Conservation (phyloP, 2,329 filamentous ascomycete species). For the Tolypocladium amazonense region DNA sequence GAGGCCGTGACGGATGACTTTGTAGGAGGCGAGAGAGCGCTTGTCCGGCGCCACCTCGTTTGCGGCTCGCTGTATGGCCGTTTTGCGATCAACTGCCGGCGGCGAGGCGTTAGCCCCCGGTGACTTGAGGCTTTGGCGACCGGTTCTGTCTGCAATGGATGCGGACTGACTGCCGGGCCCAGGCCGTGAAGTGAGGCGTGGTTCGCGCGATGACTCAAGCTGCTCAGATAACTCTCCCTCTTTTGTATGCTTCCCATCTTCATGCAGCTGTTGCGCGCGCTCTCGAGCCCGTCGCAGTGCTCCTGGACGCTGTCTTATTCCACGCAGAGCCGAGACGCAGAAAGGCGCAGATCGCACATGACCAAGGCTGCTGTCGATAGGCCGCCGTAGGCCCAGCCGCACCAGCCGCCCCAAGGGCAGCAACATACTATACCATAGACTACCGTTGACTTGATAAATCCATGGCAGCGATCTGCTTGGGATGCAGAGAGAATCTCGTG, state of each 20-base stretch:
- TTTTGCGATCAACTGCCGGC: background rate
- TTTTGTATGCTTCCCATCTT: background rate
- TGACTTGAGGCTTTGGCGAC: background rate
- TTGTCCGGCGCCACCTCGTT: slow-evolving; percentile 2
- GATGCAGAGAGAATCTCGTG: background rate
- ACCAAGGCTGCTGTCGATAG: background rate
- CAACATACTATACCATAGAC: background rate
- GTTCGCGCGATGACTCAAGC: background rate
- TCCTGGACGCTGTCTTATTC: slow-evolving; percentile 1
- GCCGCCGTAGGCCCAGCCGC: background rate
- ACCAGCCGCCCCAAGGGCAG: slow-evolving; percentile 1
- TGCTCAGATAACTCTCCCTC: background rate
- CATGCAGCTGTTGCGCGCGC: background rate
- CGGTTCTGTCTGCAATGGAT: background rate
- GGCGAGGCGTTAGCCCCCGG: background rate
- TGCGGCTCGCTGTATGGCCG: background rate
- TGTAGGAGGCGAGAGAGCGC: slow-evolving; percentile 6
- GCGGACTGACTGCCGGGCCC: background rate
- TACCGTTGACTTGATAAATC: background rate
- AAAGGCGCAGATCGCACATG: background rate
- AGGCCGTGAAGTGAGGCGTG: background rate
- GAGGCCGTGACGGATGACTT: slow-evolving; percentile 6
- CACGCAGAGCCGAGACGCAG: slow-evolving; percentile 2
- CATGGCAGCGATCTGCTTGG: background rate
- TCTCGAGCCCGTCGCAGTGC: background rate